A percentile compares a stretch with the other conserved stretches of the same genome.
Evolutionary conservation across 2,329 filamentous ascomycete genomes (phyloP).

Genomic region (Aspergillus piperis): DNA sequence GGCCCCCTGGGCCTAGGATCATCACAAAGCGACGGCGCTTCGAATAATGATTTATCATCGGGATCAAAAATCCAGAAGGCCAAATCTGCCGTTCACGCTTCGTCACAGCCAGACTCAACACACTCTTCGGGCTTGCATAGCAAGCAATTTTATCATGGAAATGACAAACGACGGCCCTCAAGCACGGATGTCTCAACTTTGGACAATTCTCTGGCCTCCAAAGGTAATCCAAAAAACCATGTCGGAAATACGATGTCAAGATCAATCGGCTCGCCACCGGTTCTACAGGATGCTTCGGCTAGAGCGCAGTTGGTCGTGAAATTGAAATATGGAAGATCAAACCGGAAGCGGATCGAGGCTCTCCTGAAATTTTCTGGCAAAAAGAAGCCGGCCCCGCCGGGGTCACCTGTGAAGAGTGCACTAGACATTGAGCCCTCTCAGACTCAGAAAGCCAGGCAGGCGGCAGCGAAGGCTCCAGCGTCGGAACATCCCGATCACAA

Average conservation of each 20-base stretch:
- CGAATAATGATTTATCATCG: slow-evolving; percentile 23
- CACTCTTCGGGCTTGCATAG: slow-evolving; percentile 14
- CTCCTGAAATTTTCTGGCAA: slow-evolving; percentile 48
- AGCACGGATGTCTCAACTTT: slow-evolving; percentile 12
- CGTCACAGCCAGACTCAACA: slow-evolving; percentile 21
- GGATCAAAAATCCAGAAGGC: slow-evolving; percentile 19
- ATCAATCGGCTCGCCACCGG: slow-evolving; percentile 12
- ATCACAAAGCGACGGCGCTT: slow-evolving; percentile 19
- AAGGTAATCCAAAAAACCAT: slow-evolving; percentile 8
- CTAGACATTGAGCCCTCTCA: slow-evolving; percentile 23
- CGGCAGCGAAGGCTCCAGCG: slow-evolving; percentile 9
- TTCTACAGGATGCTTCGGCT: slow-evolving; percentile 2
- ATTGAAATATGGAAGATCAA: slow-evolving; percentile 54
- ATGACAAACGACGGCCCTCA: slow-evolving; percentile 15
- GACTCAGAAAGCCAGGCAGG: slow-evolving; percentile 22
- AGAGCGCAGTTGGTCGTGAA: slow-evolving; percentile 48
- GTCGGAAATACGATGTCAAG: slow-evolving; percentile 5
- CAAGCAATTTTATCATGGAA: slow-evolving; percentile 13
- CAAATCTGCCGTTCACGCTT: slow-evolving; percentile 17
- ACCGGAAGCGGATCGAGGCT: slow-evolving; percentile 50
- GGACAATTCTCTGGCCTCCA: slow-evolving; percentile 12
- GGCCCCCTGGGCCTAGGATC: slow-evolving; percentile 27
- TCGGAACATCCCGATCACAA: slow-evolving; percentile 14
- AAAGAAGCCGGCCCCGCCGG: slow-evolving; percentile 31
- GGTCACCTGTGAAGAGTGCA: slow-evolving; percentile 27